These are phyloP conservation scores for Theileria orientalis DNA, from an alignment of 169 alveolate genomes.

Conservation along the genomic window DNA sequence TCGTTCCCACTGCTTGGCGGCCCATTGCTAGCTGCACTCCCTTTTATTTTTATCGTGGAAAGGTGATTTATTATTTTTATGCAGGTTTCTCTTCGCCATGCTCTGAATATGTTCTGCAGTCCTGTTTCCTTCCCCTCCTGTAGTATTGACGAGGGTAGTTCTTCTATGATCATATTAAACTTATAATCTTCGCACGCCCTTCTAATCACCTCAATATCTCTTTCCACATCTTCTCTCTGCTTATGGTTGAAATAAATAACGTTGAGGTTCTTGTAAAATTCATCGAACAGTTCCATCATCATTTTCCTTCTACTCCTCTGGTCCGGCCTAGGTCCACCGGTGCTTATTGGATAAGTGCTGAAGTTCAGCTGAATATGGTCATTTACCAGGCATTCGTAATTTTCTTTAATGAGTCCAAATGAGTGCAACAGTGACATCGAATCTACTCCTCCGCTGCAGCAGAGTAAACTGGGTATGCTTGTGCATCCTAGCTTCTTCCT, in stretches of 20 bases:
- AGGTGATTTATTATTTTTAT: background rate
- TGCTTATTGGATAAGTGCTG: too few relatives aligned
- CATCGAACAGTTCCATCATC: background rate
- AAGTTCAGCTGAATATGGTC: background rate
- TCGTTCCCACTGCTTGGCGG: background rate
- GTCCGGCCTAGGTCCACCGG: background rate
- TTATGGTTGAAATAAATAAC: constrained; percentile 60
- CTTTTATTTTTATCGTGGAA: background rate
- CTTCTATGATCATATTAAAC: constrained; percentile 28
- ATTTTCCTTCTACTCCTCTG: background rate
- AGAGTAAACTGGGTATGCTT: constrained; percentile 22
- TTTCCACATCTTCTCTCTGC: constrained; percentile 32
- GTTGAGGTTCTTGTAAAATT: constrained; percentile 17
- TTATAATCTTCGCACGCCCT: constrained; percentile 42
- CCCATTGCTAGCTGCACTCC: background rate
- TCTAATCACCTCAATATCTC: constrained; percentile 32
- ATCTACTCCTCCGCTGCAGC: constrained; percentile 66
- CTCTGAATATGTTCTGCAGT: constrained; percentile 5
- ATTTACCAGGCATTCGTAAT: constrained; percentile 4
- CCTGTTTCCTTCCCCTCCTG: background rate
- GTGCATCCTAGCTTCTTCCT: background rate
- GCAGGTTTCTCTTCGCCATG: constrained; percentile 14
- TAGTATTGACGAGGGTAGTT: background rate
- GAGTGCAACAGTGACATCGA: constrained; percentile 65
- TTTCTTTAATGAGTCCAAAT: constrained; percentile 29